Percentiles rank a stretch among this genome's conserved stretches.
phyloP scores from a whole-genome alignment of 2,329 filamentous ascomycete genomes.

The Pestalotiopsis fici region DNA sequence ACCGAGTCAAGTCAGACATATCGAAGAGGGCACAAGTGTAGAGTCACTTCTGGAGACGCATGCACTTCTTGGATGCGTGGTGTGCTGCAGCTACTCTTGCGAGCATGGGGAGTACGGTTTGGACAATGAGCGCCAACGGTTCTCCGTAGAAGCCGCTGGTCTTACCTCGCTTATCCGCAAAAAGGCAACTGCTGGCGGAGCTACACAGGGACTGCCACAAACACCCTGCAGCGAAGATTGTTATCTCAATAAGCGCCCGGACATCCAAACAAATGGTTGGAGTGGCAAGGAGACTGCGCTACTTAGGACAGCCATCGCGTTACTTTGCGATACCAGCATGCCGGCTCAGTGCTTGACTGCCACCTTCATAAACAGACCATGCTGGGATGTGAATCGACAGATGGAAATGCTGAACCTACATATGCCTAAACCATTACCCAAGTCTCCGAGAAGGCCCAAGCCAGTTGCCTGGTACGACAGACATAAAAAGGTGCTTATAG shows the following conservation, averaged over 20 bases:
- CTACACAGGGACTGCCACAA: slow-evolving; percentile 32
- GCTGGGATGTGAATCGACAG: slow-evolving; percentile 52
- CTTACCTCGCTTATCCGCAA: slow-evolving; percentile 33
- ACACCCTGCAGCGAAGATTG: slow-evolving; percentile 38
- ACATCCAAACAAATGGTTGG: slow-evolving; percentile 43
- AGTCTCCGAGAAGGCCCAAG: slow-evolving; percentile 37
- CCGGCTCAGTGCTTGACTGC: slow-evolving; percentile 51
- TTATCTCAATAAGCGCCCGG: slow-evolving; percentile 35
- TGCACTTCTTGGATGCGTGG: slow-evolving; percentile 56
- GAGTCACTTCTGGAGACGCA: slow-evolving; percentile 56
- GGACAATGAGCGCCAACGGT: slow-evolving; percentile 53
- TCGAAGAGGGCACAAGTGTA: slow-evolving; percentile 38
- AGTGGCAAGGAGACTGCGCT: slow-evolving; percentile 49
- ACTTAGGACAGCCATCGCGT: slow-evolving; percentile 47
- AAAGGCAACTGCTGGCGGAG: slow-evolving; percentile 21
- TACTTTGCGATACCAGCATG: slow-evolving; percentile 42
- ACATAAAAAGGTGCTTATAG: slow-evolving; percentile 52
- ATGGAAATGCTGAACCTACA: slow-evolving; percentile 39
- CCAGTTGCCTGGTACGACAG: slow-evolving; percentile 58
- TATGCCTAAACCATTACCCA: slow-evolving; percentile 27
- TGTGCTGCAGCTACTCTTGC: slow-evolving; percentile 61
- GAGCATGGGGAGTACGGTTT: slow-evolving; percentile 61
- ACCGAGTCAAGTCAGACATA: slow-evolving; percentile 31
- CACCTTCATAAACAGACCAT: slow-evolving; percentile 50
- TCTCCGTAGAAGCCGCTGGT: slow-evolving; percentile 48